Percentiles rank a stretch among this genome's conserved stretches.
Evolutionary conservation across 768 basidiomycete species (phyloP).

Genomic region (Lactarius sp.): DNA sequence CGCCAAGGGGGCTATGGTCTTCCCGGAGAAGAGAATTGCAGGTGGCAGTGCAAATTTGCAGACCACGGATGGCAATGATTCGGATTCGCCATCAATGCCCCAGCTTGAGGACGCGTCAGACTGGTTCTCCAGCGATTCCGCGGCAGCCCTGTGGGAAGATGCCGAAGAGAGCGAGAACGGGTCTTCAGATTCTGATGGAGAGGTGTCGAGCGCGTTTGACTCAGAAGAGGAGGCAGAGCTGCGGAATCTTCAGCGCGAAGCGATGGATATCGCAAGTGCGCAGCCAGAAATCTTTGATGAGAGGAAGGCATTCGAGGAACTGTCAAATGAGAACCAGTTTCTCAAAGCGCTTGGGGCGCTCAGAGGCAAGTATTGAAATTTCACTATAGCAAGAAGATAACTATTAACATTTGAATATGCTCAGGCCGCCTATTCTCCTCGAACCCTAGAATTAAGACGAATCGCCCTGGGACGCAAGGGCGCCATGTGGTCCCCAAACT

Average conservation of each 20-base stretch:
- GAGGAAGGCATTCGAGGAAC: constrained; percentile 40
- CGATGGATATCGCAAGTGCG: constrained; percentile 63
- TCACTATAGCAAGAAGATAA: not conserved
- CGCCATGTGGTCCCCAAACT: not conserved
- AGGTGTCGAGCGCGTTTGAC: constrained; percentile 46
- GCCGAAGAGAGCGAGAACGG: constrained; percentile 37
- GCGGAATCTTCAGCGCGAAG: constrained; percentile 57
- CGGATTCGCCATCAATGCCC: constrained; percentile 58
- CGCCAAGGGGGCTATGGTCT: constrained; percentile 22
- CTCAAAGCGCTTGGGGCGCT: constrained; percentile 69
- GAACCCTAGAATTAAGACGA: constrained; percentile 15
- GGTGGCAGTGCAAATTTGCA: constrained; percentile 35
- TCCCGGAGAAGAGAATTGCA: not conserved
- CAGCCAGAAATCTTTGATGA: constrained; percentile 55
- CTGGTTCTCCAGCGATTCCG: constrained; percentile 43
- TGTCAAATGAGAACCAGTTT: constrained; percentile 69
- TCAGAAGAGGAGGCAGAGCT: constrained; percentile 66
- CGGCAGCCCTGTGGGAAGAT: constrained; percentile 33
- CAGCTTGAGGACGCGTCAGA: constrained; percentile 61
- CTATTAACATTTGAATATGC: not conserved
- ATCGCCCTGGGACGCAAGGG: constrained; percentile 6
- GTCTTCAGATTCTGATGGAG: constrained; percentile 36
- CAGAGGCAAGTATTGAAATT: constrained; percentile 45
- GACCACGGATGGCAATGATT: constrained; percentile 45
- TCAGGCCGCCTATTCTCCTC: constrained; percentile 60